phyloP scores from a whole-genome alignment of 805 yeast genomes.

The Candida krabiensis region DNA sequence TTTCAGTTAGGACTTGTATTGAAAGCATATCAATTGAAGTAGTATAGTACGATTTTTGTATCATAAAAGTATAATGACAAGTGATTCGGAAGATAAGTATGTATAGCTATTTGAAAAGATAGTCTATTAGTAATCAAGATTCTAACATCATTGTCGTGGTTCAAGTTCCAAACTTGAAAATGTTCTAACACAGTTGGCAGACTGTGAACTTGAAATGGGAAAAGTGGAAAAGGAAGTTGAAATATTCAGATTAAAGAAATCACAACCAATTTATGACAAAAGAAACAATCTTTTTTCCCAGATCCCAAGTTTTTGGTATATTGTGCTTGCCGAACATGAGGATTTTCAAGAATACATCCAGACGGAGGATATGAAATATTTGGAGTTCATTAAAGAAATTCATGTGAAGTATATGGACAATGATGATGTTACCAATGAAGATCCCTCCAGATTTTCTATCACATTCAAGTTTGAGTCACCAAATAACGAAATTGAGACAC shows the following conservation, averaged over 20 bases:
- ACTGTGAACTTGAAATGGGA: slow-evolving; percentile 58
- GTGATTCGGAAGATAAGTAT: too few species aligned
- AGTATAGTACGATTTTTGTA: too few species aligned
- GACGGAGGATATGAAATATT: slow-evolving; percentile 71
- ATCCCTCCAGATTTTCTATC: slow-evolving; percentile 54
- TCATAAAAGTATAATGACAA: too few species aligned
- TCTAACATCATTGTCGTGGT: too few species aligned
- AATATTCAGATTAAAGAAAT: slow-evolving; percentile 47
- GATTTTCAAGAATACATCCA: slow-evolving; percentile 81
- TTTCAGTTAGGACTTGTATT: too few species aligned
- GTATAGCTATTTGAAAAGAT: too few species aligned
- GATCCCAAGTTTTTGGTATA: slow-evolving; percentile 84
- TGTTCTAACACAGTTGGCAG: slow-evolving; percentile 52
- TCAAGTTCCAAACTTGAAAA: slow-evolving; percentile 28
- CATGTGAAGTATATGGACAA: slow-evolving; percentile 52
- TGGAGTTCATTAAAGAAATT: slow-evolving; percentile 67
- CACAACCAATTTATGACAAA: slow-evolving; percentile 56
- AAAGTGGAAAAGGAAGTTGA: slow-evolving; percentile 62
- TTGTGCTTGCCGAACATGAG: slow-evolving; percentile 78
- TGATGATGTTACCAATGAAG: slow-evolving; percentile 24
- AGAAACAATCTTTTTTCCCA: slow-evolving; percentile 52
- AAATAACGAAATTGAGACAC: slow-evolving; percentile 51
- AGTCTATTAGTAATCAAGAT: too few species aligned
- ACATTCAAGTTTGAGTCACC: slow-evolving; percentile 54
- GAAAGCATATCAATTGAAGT: too few species aligned